Conservation (phyloP, 805 yeast species). For the Yamadazyma scolyti region DNA sequence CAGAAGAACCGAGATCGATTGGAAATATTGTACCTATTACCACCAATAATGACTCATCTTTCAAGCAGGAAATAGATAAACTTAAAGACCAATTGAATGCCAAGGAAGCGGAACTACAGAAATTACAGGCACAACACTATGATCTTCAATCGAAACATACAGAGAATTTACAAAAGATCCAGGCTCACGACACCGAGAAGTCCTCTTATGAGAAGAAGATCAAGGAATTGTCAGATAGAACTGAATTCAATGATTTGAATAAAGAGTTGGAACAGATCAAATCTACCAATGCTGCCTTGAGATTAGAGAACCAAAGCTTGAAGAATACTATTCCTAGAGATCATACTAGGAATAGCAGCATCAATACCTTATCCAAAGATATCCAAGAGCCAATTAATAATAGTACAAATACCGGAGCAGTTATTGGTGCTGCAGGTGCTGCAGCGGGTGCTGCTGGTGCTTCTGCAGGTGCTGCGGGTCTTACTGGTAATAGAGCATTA, state of each 20-base stretch:
- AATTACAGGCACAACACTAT: not conserved
- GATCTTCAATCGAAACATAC: too few relatives aligned
- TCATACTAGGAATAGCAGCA: slow-evolving; percentile 9
- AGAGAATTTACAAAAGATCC: too few relatives aligned
- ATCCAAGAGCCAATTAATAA: slow-evolving; percentile 2
- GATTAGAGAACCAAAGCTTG: slow-evolving; percentile 36
- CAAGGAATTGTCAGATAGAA: slow-evolving; percentile 3
- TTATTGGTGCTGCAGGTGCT: slow-evolving; percentile 3
- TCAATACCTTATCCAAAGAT: slow-evolving; percentile 9
- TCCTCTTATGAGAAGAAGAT: slow-evolving; percentile 7
- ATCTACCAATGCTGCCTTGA: slow-evolving; percentile 27
- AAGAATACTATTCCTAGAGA: slow-evolving; percentile 17
- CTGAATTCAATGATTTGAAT: slow-evolving; percentile 8
- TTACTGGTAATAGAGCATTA: not conserved
- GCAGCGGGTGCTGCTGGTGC: slow-evolving; percentile 3
- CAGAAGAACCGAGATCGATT: slow-evolving; percentile 1
- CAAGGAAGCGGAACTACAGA: not conserved
- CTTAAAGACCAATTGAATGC: not conserved
- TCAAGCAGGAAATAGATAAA: too few relatives aligned
- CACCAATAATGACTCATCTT: not conserved
- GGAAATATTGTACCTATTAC: too few relatives aligned
- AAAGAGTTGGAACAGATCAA: slow-evolving; percentile 28
- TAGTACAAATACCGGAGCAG: too few relatives aligned
- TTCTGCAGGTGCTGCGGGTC: not conserved
- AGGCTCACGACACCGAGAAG: too few relatives aligned